Percentiles rank a stretch among this genome's conserved stretches.
These are phyloP conservation scores for Trebouxia sp. DNA, from an alignment of 139 green algal species.

Conservation along the genomic window DNA sequence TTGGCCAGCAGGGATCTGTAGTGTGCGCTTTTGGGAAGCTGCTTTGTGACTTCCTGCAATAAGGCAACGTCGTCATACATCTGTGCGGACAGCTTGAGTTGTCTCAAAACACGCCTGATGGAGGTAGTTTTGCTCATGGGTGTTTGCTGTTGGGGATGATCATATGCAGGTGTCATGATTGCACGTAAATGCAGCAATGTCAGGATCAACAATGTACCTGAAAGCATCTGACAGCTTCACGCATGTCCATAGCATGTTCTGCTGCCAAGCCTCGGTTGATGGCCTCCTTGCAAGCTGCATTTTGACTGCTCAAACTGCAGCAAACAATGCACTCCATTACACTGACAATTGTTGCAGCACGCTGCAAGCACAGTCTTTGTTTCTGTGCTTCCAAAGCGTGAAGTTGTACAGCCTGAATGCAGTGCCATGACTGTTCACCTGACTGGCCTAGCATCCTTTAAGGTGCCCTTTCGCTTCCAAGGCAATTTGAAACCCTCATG, in stretches of 20 bases:
- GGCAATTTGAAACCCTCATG: conserved; percentile 4
- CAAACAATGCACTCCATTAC: too few relatives aligned
- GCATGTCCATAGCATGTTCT: conserved; percentile 8
- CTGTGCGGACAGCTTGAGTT: too few relatives aligned
- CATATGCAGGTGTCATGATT: background rate
- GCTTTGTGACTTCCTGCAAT: conserved; percentile 50
- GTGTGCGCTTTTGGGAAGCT: conserved; percentile 44
- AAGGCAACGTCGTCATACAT: background rate
- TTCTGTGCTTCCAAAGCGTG: too few relatives aligned
- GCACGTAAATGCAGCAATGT: background rate
- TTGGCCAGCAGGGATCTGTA: conserved; percentile 58
- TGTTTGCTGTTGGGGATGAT: background rate
- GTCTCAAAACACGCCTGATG: too few relatives aligned
- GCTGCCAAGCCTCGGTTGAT: background rate
- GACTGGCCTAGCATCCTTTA: background rate
- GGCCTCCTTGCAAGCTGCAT: background rate
- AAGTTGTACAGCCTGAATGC: too few relatives aligned
- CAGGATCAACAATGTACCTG: background rate
- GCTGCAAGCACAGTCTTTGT: too few relatives aligned
- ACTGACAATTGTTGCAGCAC: too few relatives aligned
- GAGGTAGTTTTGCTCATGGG: too few relatives aligned
- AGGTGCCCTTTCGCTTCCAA: background rate
- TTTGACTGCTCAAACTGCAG: background rate
- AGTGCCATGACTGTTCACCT: too few relatives aligned
- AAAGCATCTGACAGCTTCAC: background rate